Base-by-base conservation (phyloP, 441 rosid genomes). In the Syzygium malaccense region DNA sequence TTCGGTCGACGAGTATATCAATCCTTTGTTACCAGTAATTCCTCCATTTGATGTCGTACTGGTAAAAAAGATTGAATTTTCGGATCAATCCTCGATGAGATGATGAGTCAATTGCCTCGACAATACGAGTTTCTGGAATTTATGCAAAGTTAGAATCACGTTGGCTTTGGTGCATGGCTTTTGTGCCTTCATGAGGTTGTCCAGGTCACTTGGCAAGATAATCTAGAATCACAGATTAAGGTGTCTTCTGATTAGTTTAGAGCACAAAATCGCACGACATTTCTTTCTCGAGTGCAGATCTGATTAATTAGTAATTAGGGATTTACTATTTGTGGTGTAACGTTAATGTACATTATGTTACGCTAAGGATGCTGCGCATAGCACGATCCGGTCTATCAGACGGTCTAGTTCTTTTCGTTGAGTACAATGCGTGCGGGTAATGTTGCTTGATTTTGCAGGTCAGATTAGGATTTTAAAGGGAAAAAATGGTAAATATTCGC, bases 401-500 rank as follows among this genome's bases (percentile, higher is more conserved):
- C 41, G 18, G 48, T 41, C 17, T 75, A 51, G 51, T 75, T 41
- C 51, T 75, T 33, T 45, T 23, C 41, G 51, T 75, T 75, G 28
- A 12, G 48, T 6, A 6, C 18, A 4, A 19, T 75, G 17, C 51
- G 17, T 75, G n/a, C 83, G 12, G n/a, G 51, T 41, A 23, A 41
- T 75, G 83, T 75, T 41, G 83, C 83, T 41, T 41, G 83, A 75
- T 75, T 75, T 75, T 75, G 83, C 83, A 75, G 83, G 83, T 75
- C 83, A 75, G n/a, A 71, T 37, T 75, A 75, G n/a, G 83, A 75
- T 75, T 75, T 23, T 14, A 41, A 75, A 54, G 10, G 48, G 48
- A 33, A 87, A 71, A 58, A 84, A 94, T 92, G 94, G 91, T 90
- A 87, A 91, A 90, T 79, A 57, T 92, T 64, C 86, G 91, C 14